These are phyloP conservation scores for Acrocalymma vagum DNA, from an alignment of 2,329 filamentous ascomycete species.

Conservation along the genomic window DNA sequence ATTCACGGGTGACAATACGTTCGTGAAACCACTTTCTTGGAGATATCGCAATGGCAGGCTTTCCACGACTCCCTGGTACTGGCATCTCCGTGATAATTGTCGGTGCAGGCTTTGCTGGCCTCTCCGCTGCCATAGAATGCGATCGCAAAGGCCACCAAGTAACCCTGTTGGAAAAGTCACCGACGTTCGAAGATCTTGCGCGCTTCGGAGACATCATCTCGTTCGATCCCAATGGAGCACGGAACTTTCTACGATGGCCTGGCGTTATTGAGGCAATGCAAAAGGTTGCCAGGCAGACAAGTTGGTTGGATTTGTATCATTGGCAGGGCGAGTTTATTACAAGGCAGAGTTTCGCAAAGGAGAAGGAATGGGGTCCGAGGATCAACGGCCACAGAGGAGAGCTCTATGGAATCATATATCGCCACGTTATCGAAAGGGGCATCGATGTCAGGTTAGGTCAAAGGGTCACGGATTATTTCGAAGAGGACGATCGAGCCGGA, in stretches of 20 bases:
- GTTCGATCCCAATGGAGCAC: constrained; percentile 67
- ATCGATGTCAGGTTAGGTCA: constrained; percentile 64
- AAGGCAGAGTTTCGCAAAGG: constrained; percentile 57
- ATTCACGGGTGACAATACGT: background rate
- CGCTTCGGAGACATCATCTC: constrained; percentile 69
- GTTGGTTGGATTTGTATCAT: constrained; percentile 68
- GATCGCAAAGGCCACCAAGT: constrained; percentile 67
- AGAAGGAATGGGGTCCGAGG: constrained; percentile 55
- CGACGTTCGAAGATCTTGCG: constrained; percentile 62
- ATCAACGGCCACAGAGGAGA: constrained; percentile 70
- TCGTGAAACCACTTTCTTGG: background rate
- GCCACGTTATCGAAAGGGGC: constrained; percentile 61
- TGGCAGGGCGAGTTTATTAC: constrained; percentile 69
- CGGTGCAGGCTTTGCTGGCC: constrained; percentile 64
- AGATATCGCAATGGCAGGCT: constrained; percentile 15
- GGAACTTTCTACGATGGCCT: constrained; percentile 63
- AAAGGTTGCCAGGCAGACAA: constrained; percentile 59
- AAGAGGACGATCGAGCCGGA: constrained; percentile 60
- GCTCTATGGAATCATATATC: constrained; percentile 65
- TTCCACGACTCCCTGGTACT: constrained; percentile 26
- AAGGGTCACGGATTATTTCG: constrained; percentile 63
- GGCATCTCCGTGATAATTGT: constrained; percentile 56
- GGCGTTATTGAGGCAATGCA: constrained; percentile 59
- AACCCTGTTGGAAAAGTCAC: constrained; percentile 60
- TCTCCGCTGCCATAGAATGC: constrained; percentile 71